These are phyloP conservation scores for Boletus edulis DNA, from an alignment of 768 basidiomycete species.

Conservation along the genomic window DNA sequence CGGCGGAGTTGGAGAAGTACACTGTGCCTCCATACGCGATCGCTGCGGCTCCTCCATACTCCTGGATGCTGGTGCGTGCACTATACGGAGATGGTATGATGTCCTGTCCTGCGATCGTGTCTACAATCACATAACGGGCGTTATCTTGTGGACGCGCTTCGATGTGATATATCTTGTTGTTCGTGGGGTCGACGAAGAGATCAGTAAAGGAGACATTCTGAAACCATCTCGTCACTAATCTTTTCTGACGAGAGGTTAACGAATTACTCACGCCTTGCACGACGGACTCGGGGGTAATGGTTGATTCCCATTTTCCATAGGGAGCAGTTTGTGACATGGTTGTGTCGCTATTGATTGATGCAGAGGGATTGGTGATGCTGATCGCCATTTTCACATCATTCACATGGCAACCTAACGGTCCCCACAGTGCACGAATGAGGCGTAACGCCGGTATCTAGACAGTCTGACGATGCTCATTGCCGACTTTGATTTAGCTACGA, in stretches of 20 bases:
- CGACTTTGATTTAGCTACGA: neutral
- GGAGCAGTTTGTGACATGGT: no score
- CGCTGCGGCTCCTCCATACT: constrained; percentile 69
- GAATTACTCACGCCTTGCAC: constrained; percentile 41
- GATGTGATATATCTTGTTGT: constrained; percentile 47
- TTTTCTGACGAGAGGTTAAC: neutral
- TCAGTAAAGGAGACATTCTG: constrained; percentile 37
- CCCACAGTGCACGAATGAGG: neutral
- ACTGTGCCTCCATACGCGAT: constrained; percentile 47
- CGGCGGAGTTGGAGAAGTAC: constrained; percentile 58
- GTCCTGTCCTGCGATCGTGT: constrained; percentile 46
- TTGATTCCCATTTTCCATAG: no score
- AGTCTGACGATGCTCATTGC: neutral
- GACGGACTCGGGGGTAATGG: constrained; percentile 36
- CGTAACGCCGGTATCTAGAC: neutral
- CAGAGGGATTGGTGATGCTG: no score
- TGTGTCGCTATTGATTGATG: no score
- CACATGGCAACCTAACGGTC: no score
- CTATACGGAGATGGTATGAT: constrained; percentile 55
- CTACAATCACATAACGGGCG: constrained; percentile 56
- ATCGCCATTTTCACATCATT: no score
- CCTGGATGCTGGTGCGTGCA: constrained; percentile 57
- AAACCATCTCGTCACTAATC: neutral
- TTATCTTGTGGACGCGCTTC: constrained; percentile 59
- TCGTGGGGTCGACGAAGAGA: constrained; percentile 51